phyloP scores from a whole-genome alignment of 345 rosid genomes.

The Eucalyptus regnans region DNA sequence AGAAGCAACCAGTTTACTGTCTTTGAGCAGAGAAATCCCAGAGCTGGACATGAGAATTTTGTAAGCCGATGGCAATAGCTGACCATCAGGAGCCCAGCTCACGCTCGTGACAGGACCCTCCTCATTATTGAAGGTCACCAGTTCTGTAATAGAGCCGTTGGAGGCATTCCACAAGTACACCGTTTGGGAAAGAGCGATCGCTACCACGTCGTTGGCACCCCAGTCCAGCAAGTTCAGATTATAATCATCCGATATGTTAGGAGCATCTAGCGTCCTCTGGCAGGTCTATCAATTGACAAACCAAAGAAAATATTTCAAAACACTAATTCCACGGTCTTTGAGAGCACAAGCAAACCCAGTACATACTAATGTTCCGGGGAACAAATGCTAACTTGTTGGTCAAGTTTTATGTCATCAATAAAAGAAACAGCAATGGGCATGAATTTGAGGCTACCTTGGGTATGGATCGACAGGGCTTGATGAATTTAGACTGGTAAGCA shows the following conservation, averaged over 20 bases:
- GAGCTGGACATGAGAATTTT: slow-evolving; percentile 39
- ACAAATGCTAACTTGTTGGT: not conserved
- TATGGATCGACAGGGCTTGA: slow-evolving; percentile 19
- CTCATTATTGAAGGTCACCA: slow-evolving; percentile 32
- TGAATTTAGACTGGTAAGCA: not conserved
- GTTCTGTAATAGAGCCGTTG: slow-evolving; percentile 28
- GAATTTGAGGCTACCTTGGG: slow-evolving; percentile 17
- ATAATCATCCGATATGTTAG: slow-evolving; percentile 36
- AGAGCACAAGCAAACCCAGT: not conserved
- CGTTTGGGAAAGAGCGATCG: slow-evolving; percentile 21
- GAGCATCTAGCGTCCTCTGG: slow-evolving; percentile 44
- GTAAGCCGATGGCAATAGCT: slow-evolving; percentile 30
- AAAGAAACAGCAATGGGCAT: not conserved
- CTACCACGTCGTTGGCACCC: slow-evolving; percentile 33
- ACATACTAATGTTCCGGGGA: not conserved
- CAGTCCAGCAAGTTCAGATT: slow-evolving; percentile 38
- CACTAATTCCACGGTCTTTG: not conserved
- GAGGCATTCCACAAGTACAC: slow-evolving; percentile 47
- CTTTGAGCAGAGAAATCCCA: slow-evolving; percentile 22
- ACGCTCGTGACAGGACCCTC: slow-evolving; percentile 40
- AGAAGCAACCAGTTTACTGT: not conserved
- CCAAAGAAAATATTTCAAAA: not conserved
- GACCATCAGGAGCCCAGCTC: slow-evolving; percentile 45
- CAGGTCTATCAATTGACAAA: slow-evolving; percentile 12
- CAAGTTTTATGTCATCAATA: not conserved